Percentiles rank a stretch among this genome's conserved stretches.
phyloP scores from a whole-genome alignment of 1,284 basidiomycete genomes.

The Pseudozyma sp. region DNA sequence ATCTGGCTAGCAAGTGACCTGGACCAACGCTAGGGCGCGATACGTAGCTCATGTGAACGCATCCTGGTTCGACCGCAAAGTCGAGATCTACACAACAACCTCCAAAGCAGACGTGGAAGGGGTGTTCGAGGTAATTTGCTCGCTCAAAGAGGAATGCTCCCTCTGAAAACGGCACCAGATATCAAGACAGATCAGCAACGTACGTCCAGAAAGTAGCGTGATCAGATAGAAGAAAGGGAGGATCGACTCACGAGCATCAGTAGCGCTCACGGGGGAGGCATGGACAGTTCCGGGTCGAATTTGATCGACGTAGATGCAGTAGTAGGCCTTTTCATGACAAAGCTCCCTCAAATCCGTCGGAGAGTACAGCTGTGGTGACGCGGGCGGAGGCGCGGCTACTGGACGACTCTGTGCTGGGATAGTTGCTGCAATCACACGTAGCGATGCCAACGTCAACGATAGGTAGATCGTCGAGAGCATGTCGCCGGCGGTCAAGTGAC shows the following conservation, averaged over 20 bases:
- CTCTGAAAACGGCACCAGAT: constrained; percentile 11
- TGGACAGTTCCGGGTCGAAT: constrained; percentile 9
- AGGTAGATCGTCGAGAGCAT: no score
- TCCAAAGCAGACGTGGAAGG: constrained; percentile 29
- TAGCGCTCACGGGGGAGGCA: constrained; percentile 18
- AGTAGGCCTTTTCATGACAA: constrained; percentile 14
- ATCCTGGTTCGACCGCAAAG: constrained; percentile 10
- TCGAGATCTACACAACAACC: constrained; percentile 26
- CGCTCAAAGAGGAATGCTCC: constrained; percentile 30
- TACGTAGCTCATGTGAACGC: constrained; percentile 19
- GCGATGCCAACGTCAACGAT: no score
- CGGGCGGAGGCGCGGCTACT: no score
- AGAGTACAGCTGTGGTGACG: constrained; percentile 2
- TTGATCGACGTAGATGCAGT: constrained; percentile 48
- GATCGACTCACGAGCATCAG: constrained; percentile 35
- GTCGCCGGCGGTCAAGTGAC: no score
- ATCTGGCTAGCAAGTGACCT: constrained; percentile 31
- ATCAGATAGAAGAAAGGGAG: neutral
- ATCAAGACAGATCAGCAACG: neutral
- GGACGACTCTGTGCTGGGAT: no score
- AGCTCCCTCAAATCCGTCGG: constrained; percentile 12
- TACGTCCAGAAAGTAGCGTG: neutral
- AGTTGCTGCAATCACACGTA: no score
- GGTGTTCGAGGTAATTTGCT: neutral
- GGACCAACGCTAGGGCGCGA: neutral